Conservation (phyloP, 176 grass and related monocot species). For the Hordeum vulgare region DNA sequence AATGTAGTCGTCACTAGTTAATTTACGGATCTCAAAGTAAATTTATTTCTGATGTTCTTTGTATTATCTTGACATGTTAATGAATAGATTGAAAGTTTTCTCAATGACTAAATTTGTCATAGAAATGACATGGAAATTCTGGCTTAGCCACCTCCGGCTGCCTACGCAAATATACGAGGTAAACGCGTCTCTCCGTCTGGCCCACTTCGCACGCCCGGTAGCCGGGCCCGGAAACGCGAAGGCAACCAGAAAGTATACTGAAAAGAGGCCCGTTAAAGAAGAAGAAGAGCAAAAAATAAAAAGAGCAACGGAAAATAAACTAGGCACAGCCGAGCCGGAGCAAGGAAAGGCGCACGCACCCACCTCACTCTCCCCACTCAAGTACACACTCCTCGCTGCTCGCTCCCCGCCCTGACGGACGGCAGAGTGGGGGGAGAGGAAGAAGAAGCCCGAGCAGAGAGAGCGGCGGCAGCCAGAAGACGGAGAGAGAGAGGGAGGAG, state of each 20-base stretch:
- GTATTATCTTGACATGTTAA: too few species aligned
- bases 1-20: too few species aligned
- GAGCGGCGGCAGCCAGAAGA: not conserved
- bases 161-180: not conserved
- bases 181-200: not conserved
- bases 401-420: not conserved
- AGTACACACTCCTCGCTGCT: not conserved
- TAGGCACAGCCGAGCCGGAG: not conserved
- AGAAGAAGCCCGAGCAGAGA: not conserved
- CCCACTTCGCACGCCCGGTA: conserved; percentile 9
- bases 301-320: not conserved
- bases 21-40: too few species aligned
- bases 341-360: not conserved
- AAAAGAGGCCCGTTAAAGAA: not conserved
- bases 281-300: not conserved
- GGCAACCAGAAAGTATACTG: not conserved
- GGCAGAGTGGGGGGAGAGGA: conserved; percentile 13
- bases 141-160: not conserved
- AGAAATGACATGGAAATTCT: not conserved
- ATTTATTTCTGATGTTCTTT: too few species aligned
- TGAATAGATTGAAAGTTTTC: too few species aligned
- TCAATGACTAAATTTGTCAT: too few species aligned
- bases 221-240: conserved; percentile 7
- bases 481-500: not conserved
- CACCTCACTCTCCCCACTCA: conserved; percentile 21